Base-by-base conservation (phyloP, 768 basidiomycete species). In the Zangia roseola region DNA sequence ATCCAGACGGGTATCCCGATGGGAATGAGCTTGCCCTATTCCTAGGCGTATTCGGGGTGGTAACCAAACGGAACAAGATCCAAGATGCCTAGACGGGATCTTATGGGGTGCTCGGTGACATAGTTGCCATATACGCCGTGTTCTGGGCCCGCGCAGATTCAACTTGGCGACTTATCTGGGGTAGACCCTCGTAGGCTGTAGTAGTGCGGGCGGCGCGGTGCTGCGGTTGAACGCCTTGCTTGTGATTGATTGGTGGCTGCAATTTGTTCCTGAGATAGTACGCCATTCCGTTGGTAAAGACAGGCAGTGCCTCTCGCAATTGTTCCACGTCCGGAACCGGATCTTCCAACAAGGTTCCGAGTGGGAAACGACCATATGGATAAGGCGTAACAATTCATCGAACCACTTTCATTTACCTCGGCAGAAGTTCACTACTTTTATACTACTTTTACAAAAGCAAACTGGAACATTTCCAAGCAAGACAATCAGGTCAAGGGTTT, bases 1-100 rank as follows among this genome's bases (percentile, higher is more conserved):
- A 97, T 98, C 60, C 79, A 80, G 58, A 62, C 65, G 43, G 79
- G 79, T 23, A 67, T 87, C 26, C 77, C 83, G 39, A 73, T 78
- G 71, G 75, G 76, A 58, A 70, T 64, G 62, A 69, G 65, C 56
- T 56, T 66, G 44, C 60, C 68, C 53, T 70, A 66, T 54, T 41
- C 70, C 61, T 70, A 71, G 69, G 66, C 69, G 71, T 57, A 72
- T 62, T 73, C 57, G 60, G 63, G 49, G 62, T 63, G 53, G 72
- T 46, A 53, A 57, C 57, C 33, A 53, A 33, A 45, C 40, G 26
- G 28, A 47, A 59, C 53, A 20, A 62, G 63, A 68, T 61, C 54
- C 46, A 60, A 61, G 57, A 56, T 58, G 48, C 10, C 52, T 49
- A 40, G 54, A 47, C 53, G 49, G 58, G 54, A 57, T 57, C 54